Conservation (phyloP, 352 stramenopile species). For the Phytopythium ostracodes region DNA sequence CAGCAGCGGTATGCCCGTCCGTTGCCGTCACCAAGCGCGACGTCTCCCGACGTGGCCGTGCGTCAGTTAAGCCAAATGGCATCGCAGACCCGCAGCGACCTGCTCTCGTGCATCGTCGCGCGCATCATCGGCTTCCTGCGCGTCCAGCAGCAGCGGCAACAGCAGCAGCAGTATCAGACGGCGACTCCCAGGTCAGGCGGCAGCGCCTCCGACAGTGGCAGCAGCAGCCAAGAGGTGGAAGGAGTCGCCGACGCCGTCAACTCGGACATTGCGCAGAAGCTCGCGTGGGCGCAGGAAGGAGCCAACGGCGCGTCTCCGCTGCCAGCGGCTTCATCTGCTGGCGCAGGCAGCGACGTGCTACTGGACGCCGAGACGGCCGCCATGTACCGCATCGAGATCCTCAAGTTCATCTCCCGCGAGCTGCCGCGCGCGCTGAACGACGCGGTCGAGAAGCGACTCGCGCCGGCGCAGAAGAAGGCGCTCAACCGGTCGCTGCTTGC, state of each 20-base stretch:
- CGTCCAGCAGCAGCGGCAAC: constrained; percentile 27
- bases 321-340: constrained; percentile 8
- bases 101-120: constrained; percentile 62
- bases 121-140: constrained; percentile 65
- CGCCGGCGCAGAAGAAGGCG: constrained; percentile 47
- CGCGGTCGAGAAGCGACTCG: constrained; percentile 60
- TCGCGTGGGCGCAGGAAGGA: constrained; percentile 57
- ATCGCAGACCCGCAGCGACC: constrained; percentile 49
- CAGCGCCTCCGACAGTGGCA: neutral
- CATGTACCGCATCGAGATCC: constrained; percentile 84
- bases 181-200: neutral
- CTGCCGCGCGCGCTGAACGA: constrained; percentile 70
- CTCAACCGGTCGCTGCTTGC: constrained; percentile 69
- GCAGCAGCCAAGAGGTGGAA: constrained; percentile 23
- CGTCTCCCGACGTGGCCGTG: constrained; percentile 41
- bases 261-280: constrained; percentile 61
- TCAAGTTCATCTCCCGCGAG: constrained; percentile 81
- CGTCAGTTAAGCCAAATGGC: constrained; percentile 61
- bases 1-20: constrained; percentile 18
- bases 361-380: constrained; percentile 58
- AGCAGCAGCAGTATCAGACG: constrained; percentile 1
- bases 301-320: constrained; percentile 21
- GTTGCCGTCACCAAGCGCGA: constrained; percentile 3
- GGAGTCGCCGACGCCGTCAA: constrained; percentile 46
- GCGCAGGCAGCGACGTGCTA: constrained; percentile 19